Evolutionary conservation across 768 basidiomycete genomes (phyloP), one percentile per base, ranked within the genome.

Genomic region (Macrocybe gigantea): DNA sequence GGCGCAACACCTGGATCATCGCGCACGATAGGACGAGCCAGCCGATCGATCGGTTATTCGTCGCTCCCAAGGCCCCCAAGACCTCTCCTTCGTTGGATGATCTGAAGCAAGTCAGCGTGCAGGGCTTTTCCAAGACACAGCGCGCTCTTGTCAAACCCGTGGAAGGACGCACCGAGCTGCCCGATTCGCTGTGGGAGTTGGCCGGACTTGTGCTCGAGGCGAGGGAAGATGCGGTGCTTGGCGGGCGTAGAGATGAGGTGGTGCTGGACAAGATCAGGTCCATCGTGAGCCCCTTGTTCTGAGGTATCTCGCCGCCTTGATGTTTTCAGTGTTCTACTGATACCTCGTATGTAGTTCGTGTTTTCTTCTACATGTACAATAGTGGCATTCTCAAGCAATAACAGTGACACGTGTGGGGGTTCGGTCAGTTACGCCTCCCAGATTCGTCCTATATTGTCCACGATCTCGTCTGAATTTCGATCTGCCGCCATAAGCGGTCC

Each of bases 1-100:
- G 65, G 50, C 56, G 65, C 33, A 70, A 70, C 47, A 64, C 60
- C 7, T 71, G 71, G 68, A 50, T 62, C 10, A 49, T 72, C 37
- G 56, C 58, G 33, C 65, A 60, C 1, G 51, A 50, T 2, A 55
- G 36, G 11, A 70, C 69, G 10, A 55, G 61, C n/a, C 60, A 60
- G 46, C 64, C 68, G 11, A 67, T 68, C 13, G 65, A 70, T 15
- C 55, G 69, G 8, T 45, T 72, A 22, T 55, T 70, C 36, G 45
- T 64, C 12, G 57, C 58, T 2, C 38, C 37, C 7, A 44, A 43
- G 5, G 38, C 45, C 10, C 48, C 51, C 5, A 51, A 48, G 2
- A 47, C 58, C 31, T 50, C 49, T 3, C 13, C 5, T 13, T 44
- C 42, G 22, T 33, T 44, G 42, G 47, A 44, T 3, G 56, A 59